Conservation (phyloP, 495 filamentous ascomycete genomes). For the Immersiella caudata region DNA sequence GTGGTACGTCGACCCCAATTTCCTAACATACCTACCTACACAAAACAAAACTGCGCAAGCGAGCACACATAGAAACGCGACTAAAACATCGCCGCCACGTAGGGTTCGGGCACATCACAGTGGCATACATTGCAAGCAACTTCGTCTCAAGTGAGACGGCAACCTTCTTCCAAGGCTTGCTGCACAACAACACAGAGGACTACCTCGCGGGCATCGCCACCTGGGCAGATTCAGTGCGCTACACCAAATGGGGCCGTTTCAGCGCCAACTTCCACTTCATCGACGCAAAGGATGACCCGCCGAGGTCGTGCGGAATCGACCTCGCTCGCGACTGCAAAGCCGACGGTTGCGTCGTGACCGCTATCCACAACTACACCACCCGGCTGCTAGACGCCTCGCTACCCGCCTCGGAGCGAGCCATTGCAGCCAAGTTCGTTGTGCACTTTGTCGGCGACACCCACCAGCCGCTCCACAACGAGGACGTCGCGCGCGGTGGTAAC, state of each 20-base stretch:
- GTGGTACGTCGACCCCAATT: conserved; percentile 25
- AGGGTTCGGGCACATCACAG: conserved; percentile 64
- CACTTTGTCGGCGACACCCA: conserved; percentile 70
- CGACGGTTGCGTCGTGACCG: conserved; percentile 64
- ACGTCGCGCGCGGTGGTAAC: conserved; percentile 63
- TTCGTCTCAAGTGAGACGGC: conserved; percentile 47
- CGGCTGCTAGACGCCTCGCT: conserved; percentile 49
- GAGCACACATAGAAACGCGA: not conserved
- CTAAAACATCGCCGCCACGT: not conserved
- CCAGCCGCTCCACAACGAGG: conserved; percentile 66
- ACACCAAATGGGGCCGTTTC: conserved; percentile 60
- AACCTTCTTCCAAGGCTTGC: conserved; percentile 46
- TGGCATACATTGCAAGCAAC: conserved; percentile 56
- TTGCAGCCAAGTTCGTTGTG: conserved; percentile 65
- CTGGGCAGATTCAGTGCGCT: conserved; percentile 66
- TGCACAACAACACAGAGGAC: conserved; percentile 50
- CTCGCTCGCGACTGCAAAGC: conserved; percentile 63
- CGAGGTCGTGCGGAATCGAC: conserved; percentile 59
- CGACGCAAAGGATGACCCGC: conserved; percentile 68
- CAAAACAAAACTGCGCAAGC: not conserved
- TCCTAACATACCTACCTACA: not conserved
- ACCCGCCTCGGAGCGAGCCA: conserved; percentile 40
- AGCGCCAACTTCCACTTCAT: conserved; percentile 69
- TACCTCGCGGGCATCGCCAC: conserved; percentile 63
- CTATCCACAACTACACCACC: conserved; percentile 61